phyloP scores from a whole-genome alignment of 2,329 filamentous ascomycete species.

The Aspergillus terreus region DNA sequence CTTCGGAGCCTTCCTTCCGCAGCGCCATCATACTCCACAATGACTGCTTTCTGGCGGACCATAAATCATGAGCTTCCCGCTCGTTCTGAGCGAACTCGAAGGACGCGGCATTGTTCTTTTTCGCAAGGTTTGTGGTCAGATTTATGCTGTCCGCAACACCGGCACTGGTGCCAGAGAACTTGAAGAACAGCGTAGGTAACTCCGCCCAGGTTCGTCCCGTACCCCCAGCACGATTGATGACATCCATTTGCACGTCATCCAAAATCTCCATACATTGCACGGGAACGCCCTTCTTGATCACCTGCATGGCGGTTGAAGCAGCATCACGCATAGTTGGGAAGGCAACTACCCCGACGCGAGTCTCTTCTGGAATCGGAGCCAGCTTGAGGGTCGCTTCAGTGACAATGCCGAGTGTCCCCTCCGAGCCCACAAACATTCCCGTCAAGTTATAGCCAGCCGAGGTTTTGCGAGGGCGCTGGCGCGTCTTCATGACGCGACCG shows the following conservation, averaged over 20 bases:
- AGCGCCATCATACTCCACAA: conserved; percentile 60
- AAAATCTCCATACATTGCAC: conserved; percentile 65
- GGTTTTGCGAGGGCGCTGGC: conserved; percentile 63
- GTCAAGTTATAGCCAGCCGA: conserved; percentile 71
- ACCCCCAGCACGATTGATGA: conserved; percentile 63
- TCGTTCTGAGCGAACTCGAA: conserved; percentile 56
- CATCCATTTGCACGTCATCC: conserved; percentile 61
- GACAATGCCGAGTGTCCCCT: conserved; percentile 68
- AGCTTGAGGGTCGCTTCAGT: conserved; percentile 69
- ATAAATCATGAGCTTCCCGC: conserved; percentile 53
- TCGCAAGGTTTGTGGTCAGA: conserved; percentile 65
- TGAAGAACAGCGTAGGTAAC: conserved; percentile 43
- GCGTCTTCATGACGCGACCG: conserved; percentile 65
- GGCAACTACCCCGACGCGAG: conserved; percentile 62
- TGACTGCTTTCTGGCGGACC: conserved; percentile 59
- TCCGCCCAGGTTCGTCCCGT: conserved; percentile 49
- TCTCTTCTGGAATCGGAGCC: conserved; percentile 60
- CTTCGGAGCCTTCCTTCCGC: conserved; percentile 52
- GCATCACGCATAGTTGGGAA: conserved; percentile 59
- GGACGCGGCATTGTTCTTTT: conserved; percentile 52
- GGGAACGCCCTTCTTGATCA: conserved; percentile 63
- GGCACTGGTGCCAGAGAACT: conserved; percentile 70
- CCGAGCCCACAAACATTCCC: conserved; percentile 64
- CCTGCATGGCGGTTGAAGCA: conserved; percentile 59
- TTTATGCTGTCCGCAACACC: conserved; percentile 75